Evolutionary conservation across 129 eudicot genomes (phyloP).

Genomic region (Sambucus nigra): DNA sequence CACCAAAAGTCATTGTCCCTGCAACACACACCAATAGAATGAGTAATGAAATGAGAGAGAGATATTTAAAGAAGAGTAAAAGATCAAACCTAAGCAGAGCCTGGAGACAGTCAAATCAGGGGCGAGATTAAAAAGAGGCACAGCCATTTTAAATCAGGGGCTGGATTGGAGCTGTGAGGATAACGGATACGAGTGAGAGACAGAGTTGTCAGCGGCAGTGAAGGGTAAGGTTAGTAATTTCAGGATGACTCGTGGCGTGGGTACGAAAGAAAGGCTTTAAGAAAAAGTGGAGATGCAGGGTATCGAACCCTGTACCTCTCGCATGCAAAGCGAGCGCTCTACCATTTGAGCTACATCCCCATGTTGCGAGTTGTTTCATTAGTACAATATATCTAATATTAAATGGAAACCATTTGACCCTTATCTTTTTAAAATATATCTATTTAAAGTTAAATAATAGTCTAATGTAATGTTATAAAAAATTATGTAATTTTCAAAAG

Average conservation of each 20-base stretch:
- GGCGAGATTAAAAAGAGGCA: constrained; percentile 63
- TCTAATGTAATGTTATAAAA: too few relatives aligned
- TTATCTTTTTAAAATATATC: too few relatives aligned
- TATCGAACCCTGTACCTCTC: constrained; percentile 99
- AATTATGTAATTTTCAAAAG: too few relatives aligned
- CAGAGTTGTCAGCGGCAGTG: not conserved
- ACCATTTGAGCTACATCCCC: constrained; percentile 99
- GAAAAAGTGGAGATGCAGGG: constrained; percentile 81
- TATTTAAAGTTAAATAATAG: too few relatives aligned
- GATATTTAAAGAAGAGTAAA: not conserved
- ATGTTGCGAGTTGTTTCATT: too few relatives aligned
- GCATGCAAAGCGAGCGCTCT: constrained; percentile 97
- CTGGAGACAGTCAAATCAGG: constrained; percentile 65
- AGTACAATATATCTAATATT: too few relatives aligned
- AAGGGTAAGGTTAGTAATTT: too few relatives aligned
- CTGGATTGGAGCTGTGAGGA: not conserved
- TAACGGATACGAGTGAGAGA: not conserved
- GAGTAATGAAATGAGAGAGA: not conserved
- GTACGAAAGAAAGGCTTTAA: not conserved
- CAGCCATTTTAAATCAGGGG: constrained; percentile 23
- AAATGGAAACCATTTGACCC: too few relatives aligned
- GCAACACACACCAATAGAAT: not conserved
- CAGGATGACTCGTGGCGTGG: too few relatives aligned
- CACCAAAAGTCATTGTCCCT: constrained; percentile 94
- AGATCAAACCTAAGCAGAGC: constrained; percentile 59